phyloP scores from a whole-genome alignment of 1,284 basidiomycete genomes.

The Ceratobasidium sp. region DNA sequence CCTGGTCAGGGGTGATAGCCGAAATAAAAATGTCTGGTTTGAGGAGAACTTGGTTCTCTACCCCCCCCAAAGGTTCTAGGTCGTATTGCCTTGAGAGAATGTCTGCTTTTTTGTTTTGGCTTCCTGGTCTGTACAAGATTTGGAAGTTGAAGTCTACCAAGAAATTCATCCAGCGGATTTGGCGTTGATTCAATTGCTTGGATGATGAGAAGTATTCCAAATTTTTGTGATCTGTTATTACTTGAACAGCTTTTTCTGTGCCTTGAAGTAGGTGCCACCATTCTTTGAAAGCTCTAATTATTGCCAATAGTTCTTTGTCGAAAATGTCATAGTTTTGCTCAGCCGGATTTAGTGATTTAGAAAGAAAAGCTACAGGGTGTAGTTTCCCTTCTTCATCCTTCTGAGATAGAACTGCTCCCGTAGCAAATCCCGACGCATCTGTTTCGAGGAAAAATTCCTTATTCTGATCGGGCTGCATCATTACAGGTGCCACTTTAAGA shows the following conservation, averaged over 20 bases:
- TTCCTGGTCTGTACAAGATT: not conserved
- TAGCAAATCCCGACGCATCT: conserved; percentile 28
- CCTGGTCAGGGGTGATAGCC: not conserved
- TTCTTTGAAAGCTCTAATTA: conserved; percentile 3
- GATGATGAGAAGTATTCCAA: not conserved
- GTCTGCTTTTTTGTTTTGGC: not conserved
- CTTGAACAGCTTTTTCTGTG: not conserved
- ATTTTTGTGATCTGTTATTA: not conserved
- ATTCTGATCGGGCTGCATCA: not conserved
- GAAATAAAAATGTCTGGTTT: not conserved
- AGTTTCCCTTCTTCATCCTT: conserved; percentile 1
- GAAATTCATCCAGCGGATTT: not conserved
- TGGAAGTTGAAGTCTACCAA: not conserved
- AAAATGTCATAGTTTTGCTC: conserved; percentile 23
- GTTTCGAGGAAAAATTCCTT: not conserved
- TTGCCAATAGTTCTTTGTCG: conserved; percentile 22
- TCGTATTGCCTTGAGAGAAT: not conserved
- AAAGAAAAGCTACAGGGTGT: conserved; percentile 20
- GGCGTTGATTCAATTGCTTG: not conserved
- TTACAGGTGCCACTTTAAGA: not conserved
- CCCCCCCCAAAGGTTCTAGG: not conserved
- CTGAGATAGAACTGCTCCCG: conserved; percentile 40
- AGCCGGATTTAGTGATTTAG: conserved; percentile 39
- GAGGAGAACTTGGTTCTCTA: not conserved
- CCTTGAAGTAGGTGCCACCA: conserved; percentile 11